Conservation (phyloP, 1,139 yeast species). For the Lodderomyces margitis region DNA sequence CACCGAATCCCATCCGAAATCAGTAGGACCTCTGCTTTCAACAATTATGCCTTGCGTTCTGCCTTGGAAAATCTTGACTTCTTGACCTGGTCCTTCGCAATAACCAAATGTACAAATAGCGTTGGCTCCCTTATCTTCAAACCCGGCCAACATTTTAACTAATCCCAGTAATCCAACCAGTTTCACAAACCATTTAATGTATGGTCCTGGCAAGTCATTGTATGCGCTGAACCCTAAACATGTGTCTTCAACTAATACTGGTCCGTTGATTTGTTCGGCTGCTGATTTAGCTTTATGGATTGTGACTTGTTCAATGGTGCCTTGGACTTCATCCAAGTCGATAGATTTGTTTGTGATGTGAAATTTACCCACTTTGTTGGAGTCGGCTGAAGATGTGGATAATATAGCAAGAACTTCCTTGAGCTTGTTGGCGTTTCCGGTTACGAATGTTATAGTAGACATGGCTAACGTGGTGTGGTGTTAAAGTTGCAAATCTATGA, state of each 20-base stretch:
- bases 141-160: slow-evolving; percentile 73
- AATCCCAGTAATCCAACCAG: slow-evolving; percentile 71
- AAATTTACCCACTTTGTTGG: slow-evolving; percentile 47
- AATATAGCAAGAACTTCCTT: slow-evolving; percentile 80
- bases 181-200: slow-evolving; percentile 83
- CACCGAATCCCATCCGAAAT: slow-evolving; percentile 94
- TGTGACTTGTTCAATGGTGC: slow-evolving; percentile 79
- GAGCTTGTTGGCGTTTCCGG: slow-evolving; percentile 87
- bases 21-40: slow-evolving; percentile 67
- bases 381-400: slow-evolving; percentile 12
- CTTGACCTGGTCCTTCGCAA: slow-evolving; percentile 76
- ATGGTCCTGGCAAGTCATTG: slow-evolving; percentile 87
- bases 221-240: slow-evolving; percentile 82
- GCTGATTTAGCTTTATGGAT: slow-evolving; percentile 79
- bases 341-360: slow-evolving; percentile 58
- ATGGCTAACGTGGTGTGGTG: slow-evolving; percentile 9
- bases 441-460: slow-evolving; percentile 59
- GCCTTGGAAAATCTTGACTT: slow-evolving; percentile 80
- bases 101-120: slow-evolving; percentile 94
- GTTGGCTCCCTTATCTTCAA: slow-evolving; percentile 79
- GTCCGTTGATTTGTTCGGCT: slow-evolving; percentile 57
- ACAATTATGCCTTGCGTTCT: slow-evolving; percentile 80
- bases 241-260: slow-evolving; percentile 94
- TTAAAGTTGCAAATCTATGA: slow-evolving; percentile 2
- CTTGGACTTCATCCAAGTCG: slow-evolving; percentile 90